phyloP scores from a whole-genome alignment of 2,329 filamentous ascomycete genomes.

The Byssoonygena ceratinophila region DNA sequence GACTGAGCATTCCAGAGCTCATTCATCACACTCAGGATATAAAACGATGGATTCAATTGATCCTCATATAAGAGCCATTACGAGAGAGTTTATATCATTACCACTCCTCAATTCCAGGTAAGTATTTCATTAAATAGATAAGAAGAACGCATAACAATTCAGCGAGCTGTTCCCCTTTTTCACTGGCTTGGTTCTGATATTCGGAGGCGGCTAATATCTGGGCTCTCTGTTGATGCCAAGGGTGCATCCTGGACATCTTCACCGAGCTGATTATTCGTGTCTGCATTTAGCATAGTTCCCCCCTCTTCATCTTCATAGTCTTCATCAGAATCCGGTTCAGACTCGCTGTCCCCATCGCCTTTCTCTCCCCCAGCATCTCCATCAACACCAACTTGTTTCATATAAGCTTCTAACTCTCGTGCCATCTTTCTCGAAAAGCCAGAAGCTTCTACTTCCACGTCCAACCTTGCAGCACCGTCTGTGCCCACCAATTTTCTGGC shows the following conservation, averaged over 20 bases:
- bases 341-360: conserved; percentile 29
- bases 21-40: neutral
- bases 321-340: conserved; percentile 34
- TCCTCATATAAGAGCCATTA: too few relatives aligned
- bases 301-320: conserved; percentile 18
- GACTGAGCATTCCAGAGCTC: neutral
- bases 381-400: conserved; percentile 59
- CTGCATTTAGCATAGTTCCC: neutral
- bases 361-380: conserved; percentile 37
- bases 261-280: neutral
- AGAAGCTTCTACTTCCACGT: conserved; percentile 80
- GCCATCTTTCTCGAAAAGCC: conserved; percentile 96
- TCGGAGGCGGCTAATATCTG: conserved; percentile 9
- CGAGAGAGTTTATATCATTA: too few relatives aligned
- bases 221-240: neutral
- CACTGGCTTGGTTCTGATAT: conserved; percentile 10
- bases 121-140: too few relatives aligned
- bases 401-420: conserved; percentile 83
- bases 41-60: too few relatives aligned
- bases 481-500: conserved; percentile 60
- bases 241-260: neutral
- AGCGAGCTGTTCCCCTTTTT: neutral
- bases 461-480: conserved; percentile 58
- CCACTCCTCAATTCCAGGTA: too few relatives aligned
- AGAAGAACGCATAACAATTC: too few relatives aligned